Evolutionary conservation across 257 asterid species (phyloP).

Genomic region (Jacaranda copaia): DNA sequence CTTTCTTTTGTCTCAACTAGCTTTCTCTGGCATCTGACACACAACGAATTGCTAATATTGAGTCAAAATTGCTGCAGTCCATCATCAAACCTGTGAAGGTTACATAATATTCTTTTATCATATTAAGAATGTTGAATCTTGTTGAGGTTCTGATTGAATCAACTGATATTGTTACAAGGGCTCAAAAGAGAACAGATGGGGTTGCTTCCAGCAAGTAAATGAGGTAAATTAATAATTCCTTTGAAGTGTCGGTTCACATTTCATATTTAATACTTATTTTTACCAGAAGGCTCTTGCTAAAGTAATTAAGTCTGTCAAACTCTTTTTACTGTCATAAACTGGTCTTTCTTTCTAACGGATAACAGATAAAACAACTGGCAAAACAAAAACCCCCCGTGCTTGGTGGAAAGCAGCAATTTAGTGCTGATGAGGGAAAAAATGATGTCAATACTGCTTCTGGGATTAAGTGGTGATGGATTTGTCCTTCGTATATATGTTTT

Average conservation of each 20-base stretch:
- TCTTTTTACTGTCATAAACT: neutral
- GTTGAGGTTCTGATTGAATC: slow-evolving; percentile 39
- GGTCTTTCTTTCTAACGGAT: neutral
- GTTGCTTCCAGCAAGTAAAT: slow-evolving; percentile 59
- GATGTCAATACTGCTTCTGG: slow-evolving; percentile 35
- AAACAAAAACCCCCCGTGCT: slow-evolving; percentile 38
- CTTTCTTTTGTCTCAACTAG: slow-evolving; percentile 47
- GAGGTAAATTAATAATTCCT: slow-evolving; percentile 55
- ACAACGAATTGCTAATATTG: slow-evolving; percentile 46
- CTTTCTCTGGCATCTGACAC: slow-evolving; percentile 77
- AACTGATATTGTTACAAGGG: slow-evolving; percentile 69
- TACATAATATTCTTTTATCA: slow-evolving; percentile 31
- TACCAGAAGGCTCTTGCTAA: neutral
- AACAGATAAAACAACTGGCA: slow-evolving; percentile 47
- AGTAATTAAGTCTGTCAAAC: neutral
- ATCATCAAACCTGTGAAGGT: slow-evolving; percentile 59
- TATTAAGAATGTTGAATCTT: neutral
- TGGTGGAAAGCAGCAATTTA: slow-evolving; percentile 42
- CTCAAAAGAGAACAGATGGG: slow-evolving; percentile 88
- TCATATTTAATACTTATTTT: neutral
- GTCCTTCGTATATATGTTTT: neutral
- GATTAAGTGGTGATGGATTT: slow-evolving; percentile 41
- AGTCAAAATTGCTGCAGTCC: slow-evolving; percentile 49
- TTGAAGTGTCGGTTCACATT: neutral
- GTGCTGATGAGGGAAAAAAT: slow-evolving; percentile 25